Percentiles rank a stretch among this genome's conserved stretches.
These are phyloP conservation scores for Blastobotrys proliferans DNA, from an alignment of 1,139 yeast species.

Conservation along the genomic window DNA sequence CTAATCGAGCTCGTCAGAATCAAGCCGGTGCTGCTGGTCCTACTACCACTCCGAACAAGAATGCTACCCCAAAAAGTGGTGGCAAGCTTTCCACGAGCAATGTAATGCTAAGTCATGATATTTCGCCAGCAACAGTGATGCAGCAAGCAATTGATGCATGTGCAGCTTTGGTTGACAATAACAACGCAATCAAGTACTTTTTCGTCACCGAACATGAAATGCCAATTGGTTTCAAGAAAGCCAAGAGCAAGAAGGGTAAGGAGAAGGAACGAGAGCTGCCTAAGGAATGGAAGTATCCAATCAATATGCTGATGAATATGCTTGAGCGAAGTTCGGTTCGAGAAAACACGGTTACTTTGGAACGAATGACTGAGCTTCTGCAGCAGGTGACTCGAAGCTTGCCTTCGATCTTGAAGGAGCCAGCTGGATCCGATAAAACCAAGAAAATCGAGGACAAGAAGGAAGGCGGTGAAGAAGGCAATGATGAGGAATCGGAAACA, in stretches of 20 bases:
- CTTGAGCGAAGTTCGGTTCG: conserved; percentile 61
- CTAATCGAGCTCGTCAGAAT: conserved; percentile 31
- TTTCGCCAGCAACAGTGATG: conserved; percentile 67
- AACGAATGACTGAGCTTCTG: conserved; percentile 65
- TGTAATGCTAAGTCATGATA: conserved; percentile 49
- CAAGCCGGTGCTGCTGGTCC: no score
- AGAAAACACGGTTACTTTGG: conserved; percentile 74
- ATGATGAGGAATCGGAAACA: conserved; percentile 14
- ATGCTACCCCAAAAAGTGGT: conserved; percentile 12
- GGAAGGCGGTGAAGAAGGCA: conserved; percentile 19
- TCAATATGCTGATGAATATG: conserved; percentile 61
- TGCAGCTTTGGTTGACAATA: conserved; percentile 66
- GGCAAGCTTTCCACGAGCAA: conserved; percentile 28
- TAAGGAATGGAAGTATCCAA: conserved; percentile 56
- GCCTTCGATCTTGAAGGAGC: conserved; percentile 32
- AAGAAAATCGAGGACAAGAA: conserved; percentile 17
- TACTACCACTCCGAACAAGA: conserved; percentile 1
- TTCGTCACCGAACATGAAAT: conserved; percentile 80
- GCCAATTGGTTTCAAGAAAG: conserved; percentile 46
- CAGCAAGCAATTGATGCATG: conserved; percentile 75
- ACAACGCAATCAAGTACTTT: conserved; percentile 66
- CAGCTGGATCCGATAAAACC: conserved; percentile 15
- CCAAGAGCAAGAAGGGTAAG: conserved; percentile 34
- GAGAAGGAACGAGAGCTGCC: conserved; percentile 37
- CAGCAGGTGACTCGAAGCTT: conserved; percentile 77